Evolutionary conservation across 192 early-diverging fungal genomes (phyloP).

Genomic region (Coemansia sp.): DNA sequence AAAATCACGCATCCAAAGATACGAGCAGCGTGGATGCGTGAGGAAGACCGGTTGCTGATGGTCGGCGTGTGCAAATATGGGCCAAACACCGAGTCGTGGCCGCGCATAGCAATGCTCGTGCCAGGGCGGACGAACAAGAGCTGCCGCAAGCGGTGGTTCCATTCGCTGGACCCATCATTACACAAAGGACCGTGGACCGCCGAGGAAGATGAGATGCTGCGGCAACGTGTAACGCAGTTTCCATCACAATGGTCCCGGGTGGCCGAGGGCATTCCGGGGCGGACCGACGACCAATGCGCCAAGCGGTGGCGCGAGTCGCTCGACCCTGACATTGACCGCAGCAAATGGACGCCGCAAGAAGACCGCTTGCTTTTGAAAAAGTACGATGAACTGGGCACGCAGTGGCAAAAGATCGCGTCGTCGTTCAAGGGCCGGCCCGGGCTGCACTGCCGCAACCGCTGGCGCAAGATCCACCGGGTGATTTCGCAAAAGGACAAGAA

Average conservation of each 20-base stretch:
- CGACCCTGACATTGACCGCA: constrained; percentile 76
- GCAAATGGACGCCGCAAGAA: constrained; percentile 69
- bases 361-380: constrained; percentile 63
- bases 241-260: constrained; percentile 84
- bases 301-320: constrained; percentile 87
- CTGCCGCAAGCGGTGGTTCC: constrained; percentile 81
- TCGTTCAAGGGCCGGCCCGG: constrained; percentile 75
- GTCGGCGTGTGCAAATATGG: constrained; percentile 72
- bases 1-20: constrained; percentile 46
- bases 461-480: constrained; percentile 72
- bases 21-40: constrained; percentile 68
- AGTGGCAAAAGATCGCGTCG: constrained; percentile 77
- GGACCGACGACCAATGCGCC: constrained; percentile 88
- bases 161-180: constrained; percentile 72
- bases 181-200: constrained; percentile 79
- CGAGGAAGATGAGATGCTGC: constrained; percentile 74
- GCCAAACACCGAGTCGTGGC: constrained; percentile 77
- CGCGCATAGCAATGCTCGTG: constrained; percentile 72
- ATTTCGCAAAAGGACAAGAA: constrained; percentile 51
- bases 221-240: constrained; percentile 65
- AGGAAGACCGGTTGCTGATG: constrained; percentile 74
- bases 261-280: constrained; percentile 70
- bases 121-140: constrained; percentile 79
- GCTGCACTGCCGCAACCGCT: constrained; percentile 75
- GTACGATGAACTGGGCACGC: constrained; percentile 66